Base-by-base conservation (phyloP, 2,329 filamentous ascomycete genomes). In the Curvularia sp. region DNA sequence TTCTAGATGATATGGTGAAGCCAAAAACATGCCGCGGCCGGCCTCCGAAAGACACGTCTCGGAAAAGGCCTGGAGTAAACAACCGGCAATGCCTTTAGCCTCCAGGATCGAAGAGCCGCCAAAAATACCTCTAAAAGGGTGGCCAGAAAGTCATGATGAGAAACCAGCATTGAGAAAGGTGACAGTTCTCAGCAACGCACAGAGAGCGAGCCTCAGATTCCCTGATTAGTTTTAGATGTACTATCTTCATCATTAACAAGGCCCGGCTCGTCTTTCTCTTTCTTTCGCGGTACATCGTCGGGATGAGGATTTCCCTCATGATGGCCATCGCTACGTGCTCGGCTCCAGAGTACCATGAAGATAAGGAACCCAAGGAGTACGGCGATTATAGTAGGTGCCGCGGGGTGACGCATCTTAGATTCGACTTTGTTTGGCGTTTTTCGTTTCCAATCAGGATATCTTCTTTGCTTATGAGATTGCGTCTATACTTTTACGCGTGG, bases 281-380 rank as follows among this genome's bases (percentile, higher is more conserved):
- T 60, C 66, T 75, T 66, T 38, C 38, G 65, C 5, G 71, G 72
- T 46, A 75, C 36, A 49, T 75, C 71, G 34, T 70, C 61, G 2
- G 71, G 70, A 61, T 75, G 69, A 32, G 74, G 74, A 52, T 77
- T 76, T n/a, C 74, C 74, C 48, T 77, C 74, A 60, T 77, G 74
- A 39, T 76, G 69, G 8, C 67, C 73, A 42, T 71, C 71, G 47
- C 56, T 56, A 23, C 68, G 54, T 30, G 66, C 49, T 41, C 63
- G 63, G 19, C 67, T 64, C 64, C 67, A 74, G 8, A 74, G 30
- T 2, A 74, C 18, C 52, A 77, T 65, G 23, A 70, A 63, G 5
- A 63, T 48, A 13, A 77, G 61, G 25, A 77, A 69, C 1, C 72
- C 70, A 0, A 77, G 64, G 0, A 77, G 64, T 1, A 72, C 55